A percentile compares a stretch with the other conserved stretches of the same genome.
phyloP scores from a whole-genome alignment of 352 stramenopile genomes.

The Pythium volutum region DNA sequence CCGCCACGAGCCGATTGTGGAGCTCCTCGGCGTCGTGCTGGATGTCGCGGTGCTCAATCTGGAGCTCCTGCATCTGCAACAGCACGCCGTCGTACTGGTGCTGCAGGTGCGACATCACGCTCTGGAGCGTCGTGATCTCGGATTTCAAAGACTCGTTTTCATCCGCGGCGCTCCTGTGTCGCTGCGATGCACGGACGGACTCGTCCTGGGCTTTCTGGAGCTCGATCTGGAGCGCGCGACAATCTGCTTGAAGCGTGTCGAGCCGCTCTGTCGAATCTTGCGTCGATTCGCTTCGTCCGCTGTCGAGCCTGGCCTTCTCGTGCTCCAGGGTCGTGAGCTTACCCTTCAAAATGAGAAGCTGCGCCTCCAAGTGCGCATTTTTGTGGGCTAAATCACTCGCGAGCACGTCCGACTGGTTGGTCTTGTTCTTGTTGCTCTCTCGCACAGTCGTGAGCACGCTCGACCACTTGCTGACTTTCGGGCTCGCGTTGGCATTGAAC shows the following conservation, averaged over 20 bases:
- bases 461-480: conserved; percentile 26
- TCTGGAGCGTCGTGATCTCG: background rate
- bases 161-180: background rate
- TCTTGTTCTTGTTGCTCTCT: background rate
- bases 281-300: background rate
- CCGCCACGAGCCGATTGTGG: conserved; percentile 47
- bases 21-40: conserved; percentile 52
- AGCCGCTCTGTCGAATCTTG: background rate
- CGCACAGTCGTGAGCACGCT: conserved; percentile 15
- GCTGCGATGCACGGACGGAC: background rate
- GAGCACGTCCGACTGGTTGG: conserved; percentile 10
- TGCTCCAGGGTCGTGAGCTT: conserved; percentile 4
- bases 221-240: background rate
- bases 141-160: background rate
- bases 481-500: conserved; percentile 18
- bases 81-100: conserved; percentile 42
- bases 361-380: conserved; percentile 14
- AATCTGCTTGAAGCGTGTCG: background rate
- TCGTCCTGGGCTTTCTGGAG: background rate
- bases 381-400: conserved; percentile 20
- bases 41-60: conserved; percentile 47
- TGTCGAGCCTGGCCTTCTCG: conserved; percentile 8
- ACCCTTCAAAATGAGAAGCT: conserved; percentile 16
- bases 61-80: conserved; percentile 44
- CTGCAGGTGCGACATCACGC: conserved; percentile 30